phyloP scores from a whole-genome alignment of 768 basidiomycete genomes.

The Scleroderma bovista region DNA sequence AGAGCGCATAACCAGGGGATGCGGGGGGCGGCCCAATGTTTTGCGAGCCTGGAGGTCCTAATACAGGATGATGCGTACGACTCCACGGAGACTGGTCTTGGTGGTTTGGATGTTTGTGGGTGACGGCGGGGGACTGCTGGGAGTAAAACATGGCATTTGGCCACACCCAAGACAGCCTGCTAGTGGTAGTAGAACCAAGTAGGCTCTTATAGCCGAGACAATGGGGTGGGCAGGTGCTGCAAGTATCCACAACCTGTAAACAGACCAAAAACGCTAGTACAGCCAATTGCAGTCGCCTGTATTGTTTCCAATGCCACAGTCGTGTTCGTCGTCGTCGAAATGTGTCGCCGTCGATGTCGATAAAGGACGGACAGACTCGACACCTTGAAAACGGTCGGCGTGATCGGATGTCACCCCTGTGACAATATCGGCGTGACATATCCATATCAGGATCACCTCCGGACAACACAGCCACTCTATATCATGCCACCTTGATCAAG shows the following conservation, averaged over 20 bases:
- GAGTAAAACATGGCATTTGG: constrained; percentile 74
- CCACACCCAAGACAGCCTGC: constrained; percentile 3
- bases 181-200: neutral
- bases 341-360: neutral
- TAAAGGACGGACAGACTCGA: neutral
- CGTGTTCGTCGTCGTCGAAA: neutral
- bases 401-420: constrained; percentile 3
- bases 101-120: constrained; percentile 69
- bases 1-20: constrained; percentile 72
- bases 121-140: constrained; percentile 77
- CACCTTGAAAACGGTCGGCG: constrained; percentile 1
- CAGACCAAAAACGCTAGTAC: constrained; percentile 11
- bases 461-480: constrained; percentile 3
- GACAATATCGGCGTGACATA: neutral
- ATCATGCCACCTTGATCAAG: too few relatives aligned
- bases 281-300: neutral
- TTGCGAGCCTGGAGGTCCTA: constrained; percentile 37
- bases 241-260: constrained; percentile 10
- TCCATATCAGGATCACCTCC: neutral
- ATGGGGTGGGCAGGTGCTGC: neutral
- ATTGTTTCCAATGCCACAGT: neutral
- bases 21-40: constrained; percentile 57
- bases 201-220: constrained; percentile 4
- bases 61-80: constrained; percentile 54
- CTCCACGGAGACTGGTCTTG: constrained; percentile 75